Percentiles rank a stretch among this genome's conserved stretches.
Evolutionary conservation across 352 stramenopile genomes (phyloP).

Genomic region (Phytophthora pini): DNA sequence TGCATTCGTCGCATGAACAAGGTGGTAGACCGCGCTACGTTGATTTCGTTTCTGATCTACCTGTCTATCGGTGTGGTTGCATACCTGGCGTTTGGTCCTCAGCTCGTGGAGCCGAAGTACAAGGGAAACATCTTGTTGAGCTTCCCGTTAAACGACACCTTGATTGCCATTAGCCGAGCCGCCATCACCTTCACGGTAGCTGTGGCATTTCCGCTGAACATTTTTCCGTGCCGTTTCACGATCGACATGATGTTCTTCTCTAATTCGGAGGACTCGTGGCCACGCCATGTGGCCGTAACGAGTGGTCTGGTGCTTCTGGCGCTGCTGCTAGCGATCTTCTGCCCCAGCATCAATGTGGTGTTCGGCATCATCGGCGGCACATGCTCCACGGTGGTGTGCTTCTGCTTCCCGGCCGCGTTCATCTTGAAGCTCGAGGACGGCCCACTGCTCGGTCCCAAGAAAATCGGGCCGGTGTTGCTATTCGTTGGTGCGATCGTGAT

Average conservation of each 20-base stretch:
- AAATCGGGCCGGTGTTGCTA: constrained; percentile 75
- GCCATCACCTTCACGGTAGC: constrained; percentile 89
- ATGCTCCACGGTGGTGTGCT: constrained; percentile 85
- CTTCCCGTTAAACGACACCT: constrained; percentile 76
- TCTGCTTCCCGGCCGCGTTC: constrained; percentile 84
- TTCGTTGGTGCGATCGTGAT: constrained; percentile 80
- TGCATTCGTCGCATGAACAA: constrained; percentile 91
- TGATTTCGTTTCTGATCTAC: constrained; percentile 80
- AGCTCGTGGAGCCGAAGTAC: constrained; percentile 67
- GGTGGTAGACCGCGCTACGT: constrained; percentile 80
- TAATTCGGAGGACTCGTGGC: constrained; percentile 66
- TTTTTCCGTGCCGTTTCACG: constrained; percentile 87
- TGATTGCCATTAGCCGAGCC: constrained; percentile 81
- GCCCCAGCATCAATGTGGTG: constrained; percentile 85
- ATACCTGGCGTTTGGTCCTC: constrained; percentile 79
- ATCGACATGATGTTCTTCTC: constrained; percentile 92
- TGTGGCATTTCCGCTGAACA: constrained; percentile 88
- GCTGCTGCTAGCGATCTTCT: constrained; percentile 84
- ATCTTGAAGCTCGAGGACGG: constrained; percentile 88
- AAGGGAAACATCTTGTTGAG: constrained; percentile 88
- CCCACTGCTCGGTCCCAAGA: constrained; percentile 69
- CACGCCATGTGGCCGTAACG: constrained; percentile 74
- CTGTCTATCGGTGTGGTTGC: constrained; percentile 79
- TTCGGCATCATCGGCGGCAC: constrained; percentile 89
- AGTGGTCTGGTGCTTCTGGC: constrained; percentile 66